Evolutionary conservation across 2,329 filamentous ascomycete genomes (phyloP), one percentile per base, ranked within the genome.

Genomic region (Rhytidhysteron rufulum): DNA sequence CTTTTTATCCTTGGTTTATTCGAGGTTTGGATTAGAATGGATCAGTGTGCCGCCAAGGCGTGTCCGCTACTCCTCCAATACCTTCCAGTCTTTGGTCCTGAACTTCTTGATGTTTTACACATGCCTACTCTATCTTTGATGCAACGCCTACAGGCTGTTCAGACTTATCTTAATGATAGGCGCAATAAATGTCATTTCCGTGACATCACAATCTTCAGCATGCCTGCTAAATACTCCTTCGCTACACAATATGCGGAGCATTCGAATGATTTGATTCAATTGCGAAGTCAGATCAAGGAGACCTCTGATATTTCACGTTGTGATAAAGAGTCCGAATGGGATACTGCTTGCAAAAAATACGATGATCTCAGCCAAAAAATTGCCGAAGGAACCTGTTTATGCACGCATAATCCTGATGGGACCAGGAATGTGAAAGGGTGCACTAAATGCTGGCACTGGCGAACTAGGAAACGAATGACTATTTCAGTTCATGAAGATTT

Each of bases 11-110:
- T 83, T 5, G 68, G 58, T 4, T 34, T 77, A 0, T 70, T 82
- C 45, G 71, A 76, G 36, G 45, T 78, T 0, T 84, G 79, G 79
- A 50, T 73, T 8, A 49, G 52, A 4, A 68, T 82, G 50, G 80
- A 84, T 46, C 49, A 62, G 11, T 58, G 53, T n/a, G 71, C 72
- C 2, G 58, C 64, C 1, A 13, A 37, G 0, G 39, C 41, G 0
- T 76, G 65, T 35, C 70, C 72, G 0, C 50, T 80, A 0, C 55
- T 84, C 0, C 20, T 25, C 0, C 58, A 75, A 0, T 78, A 74
- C 36, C 62, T 71, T 9, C 76, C 78, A 0, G 55, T 65, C 0
- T 74, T 85, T 33, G 42, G 53, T 0, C 62, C 71, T 0, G 62
- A 71, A 3, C 49, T 72, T 0, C 58, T 84, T 2, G 69, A 82